phyloP scores from a whole-genome alignment of 257 asterid species.

The Lithospermum erythrorhizon region DNA sequence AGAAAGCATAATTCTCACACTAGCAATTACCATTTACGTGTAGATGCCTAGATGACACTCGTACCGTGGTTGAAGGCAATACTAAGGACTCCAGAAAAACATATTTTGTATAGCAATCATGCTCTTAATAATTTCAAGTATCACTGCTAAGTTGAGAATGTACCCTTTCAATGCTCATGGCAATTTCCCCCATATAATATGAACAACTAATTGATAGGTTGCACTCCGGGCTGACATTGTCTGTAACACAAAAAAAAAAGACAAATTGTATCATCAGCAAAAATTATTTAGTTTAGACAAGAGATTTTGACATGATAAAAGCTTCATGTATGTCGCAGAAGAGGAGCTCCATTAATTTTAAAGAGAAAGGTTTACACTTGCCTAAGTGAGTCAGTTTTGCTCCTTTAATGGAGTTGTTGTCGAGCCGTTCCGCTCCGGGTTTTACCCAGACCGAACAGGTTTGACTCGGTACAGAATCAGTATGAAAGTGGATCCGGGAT shows the following conservation, averaged over 20 bases:
- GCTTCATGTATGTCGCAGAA: conserved; percentile 1
- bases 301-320: neutral
- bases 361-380: neutral
- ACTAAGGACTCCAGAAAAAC: neutral
- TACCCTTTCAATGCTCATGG: conserved; percentile 87
- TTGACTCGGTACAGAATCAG: too few species aligned
- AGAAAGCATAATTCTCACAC: too few species aligned
- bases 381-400: neutral
- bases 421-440: too few species aligned
- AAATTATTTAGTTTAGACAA: neutral
- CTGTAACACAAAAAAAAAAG: conserved; percentile 30
- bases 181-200: conserved; percentile 81
- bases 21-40: too few species aligned
- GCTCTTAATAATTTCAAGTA: neutral
- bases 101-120: neutral
- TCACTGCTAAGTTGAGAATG: conserved; percentile 2
- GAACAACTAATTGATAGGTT: conserved; percentile 67
- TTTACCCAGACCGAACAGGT: too few species aligned
- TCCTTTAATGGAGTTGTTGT: neutral
- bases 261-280: neutral
- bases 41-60: too few species aligned
- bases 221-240: conserved; percentile 76
- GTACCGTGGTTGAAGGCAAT: too few species aligned
- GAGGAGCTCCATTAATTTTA: neutral
- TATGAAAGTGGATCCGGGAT: too few species aligned